phyloP scores from a whole-genome alignment of 1,284 basidiomycete species.

The Puccinia polysora region DNA sequence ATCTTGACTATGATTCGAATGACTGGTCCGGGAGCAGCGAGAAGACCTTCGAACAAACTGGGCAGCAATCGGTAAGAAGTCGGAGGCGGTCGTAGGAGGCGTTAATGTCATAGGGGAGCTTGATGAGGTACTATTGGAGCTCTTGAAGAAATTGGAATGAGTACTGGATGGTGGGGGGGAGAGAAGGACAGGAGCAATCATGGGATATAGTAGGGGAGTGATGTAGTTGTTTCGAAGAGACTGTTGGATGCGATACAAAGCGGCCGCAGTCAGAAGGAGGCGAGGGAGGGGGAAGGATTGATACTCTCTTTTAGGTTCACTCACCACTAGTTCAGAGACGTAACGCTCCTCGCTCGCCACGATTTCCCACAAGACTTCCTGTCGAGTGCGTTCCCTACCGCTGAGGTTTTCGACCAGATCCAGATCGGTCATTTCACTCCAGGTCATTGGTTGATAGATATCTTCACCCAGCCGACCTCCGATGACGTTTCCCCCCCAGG shows the following conservation, averaged over 20 bases:
- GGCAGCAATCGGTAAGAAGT: conserved; percentile 81
- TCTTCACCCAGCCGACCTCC: conserved; percentile 42
- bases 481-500: conserved; percentile 42
- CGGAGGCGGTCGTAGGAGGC: conserved; percentile 50
- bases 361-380: conserved; percentile 94
- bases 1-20: conserved; percentile 37
- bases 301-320: no score
- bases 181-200: conserved; percentile 56
- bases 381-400: conserved; percentile 83
- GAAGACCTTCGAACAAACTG: conserved; percentile 72
- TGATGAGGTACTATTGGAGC: conserved; percentile 45
- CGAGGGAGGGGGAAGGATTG: no score
- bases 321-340: conserved; percentile 51
- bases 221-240: conserved; percentile 69
- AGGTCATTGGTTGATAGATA: conserved; percentile 75
- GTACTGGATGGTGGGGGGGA: conserved; percentile 60
- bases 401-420: conserved; percentile 90
- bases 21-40: conserved; percentile 43
- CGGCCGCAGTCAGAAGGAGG: not conserved
- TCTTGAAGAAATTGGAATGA: conserved; percentile 47
- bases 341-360: conserved; percentile 93
- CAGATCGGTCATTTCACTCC: conserved; percentile 91
- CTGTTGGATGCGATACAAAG: no score
- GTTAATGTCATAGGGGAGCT: conserved; percentile 40
- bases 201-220: conserved; percentile 77